Percentiles rank a stretch among this genome's conserved stretches.
These are phyloP conservation scores for Podospora comata DNA, from an alignment of 495 filamentous ascomycete species.

Conservation along the genomic window DNA sequence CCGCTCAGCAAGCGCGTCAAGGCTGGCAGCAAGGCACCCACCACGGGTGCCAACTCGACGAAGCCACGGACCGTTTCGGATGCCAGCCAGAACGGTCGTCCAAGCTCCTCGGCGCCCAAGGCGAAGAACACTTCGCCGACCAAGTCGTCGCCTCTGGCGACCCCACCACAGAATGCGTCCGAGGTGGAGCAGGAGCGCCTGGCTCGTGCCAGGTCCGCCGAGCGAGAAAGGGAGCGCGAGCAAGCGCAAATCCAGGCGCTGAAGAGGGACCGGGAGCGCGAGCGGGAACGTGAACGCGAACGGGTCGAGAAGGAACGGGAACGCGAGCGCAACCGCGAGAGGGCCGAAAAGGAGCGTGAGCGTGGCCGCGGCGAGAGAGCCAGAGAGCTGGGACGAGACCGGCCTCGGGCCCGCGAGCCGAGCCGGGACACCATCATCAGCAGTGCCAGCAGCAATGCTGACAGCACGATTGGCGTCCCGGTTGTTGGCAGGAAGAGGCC, in stretches of 20 bases:
- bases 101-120: conserved; percentile 36
- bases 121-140: conserved; percentile 56
- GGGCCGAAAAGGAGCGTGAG: conserved; percentile 19
- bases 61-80: conserved; percentile 44
- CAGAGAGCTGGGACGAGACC: background rate
- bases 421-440: conserved; percentile 33
- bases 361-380: conserved; percentile 18
- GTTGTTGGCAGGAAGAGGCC: conserved; percentile 41
- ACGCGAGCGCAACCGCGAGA: conserved; percentile 17
- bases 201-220: conserved; percentile 21
- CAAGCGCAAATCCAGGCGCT: conserved; percentile 25
- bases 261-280: conserved; percentile 36
- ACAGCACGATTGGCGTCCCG: conserved; percentile 14
- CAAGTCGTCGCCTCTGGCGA: conserved; percentile 71
- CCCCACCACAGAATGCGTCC: conserved; percentile 74
- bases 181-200: conserved; percentile 49
- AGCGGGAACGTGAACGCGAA: conserved; percentile 23
- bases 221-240: conserved; percentile 35
- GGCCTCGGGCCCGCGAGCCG: conserved; percentile 23
- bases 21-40: conserved; percentile 29
- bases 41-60: conserved; percentile 19
- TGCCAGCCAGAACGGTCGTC: conserved; percentile 45
- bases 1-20: conserved; percentile 52
- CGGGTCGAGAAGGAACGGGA: conserved; percentile 21
- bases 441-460: conserved; percentile 26